Conservation (phyloP, 2,329 filamentous ascomycete species). For the Alternaria consortialis region DNA sequence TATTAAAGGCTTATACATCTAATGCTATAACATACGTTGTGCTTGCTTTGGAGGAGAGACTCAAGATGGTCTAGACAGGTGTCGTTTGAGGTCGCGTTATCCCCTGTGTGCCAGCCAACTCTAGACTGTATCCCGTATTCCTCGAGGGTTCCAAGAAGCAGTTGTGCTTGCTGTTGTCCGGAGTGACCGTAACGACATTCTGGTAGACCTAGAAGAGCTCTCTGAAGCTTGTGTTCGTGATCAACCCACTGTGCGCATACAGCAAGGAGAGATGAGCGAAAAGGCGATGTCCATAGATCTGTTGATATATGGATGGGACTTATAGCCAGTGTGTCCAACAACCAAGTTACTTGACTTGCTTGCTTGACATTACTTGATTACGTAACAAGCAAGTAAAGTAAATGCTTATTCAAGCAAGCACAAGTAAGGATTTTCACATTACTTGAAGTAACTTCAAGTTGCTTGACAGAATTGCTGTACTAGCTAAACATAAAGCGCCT, state of each 20-base stretch:
- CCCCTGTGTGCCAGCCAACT: slow-evolving; percentile 9
- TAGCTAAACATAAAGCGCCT: too few species aligned
- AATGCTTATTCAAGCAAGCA: too few species aligned
- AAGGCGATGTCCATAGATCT: slow-evolving; percentile 9
- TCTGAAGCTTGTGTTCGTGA: slow-evolving; percentile 6
- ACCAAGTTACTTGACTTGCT: too few species aligned
- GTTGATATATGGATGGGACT: slow-evolving; percentile 4
- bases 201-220: slow-evolving; percentile 11
- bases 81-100: slow-evolving; percentile 12
- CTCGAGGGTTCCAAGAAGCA: slow-evolving; percentile 1
- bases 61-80: not conserved
- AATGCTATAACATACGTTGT: too few species aligned
- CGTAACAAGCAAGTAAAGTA: too few species aligned
- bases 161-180: slow-evolving; percentile 3
- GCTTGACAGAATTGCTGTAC: not conserved
- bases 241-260: not conserved
- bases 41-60: too few species aligned
- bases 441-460: too few species aligned
- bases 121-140: slow-evolving; percentile 5
- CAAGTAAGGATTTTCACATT: too few species aligned
- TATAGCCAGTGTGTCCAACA: too few species aligned
- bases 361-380: too few species aligned
- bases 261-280: not conserved
- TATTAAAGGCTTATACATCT: too few species aligned
- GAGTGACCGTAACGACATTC: slow-evolving; percentile 2